A percentile compares a stretch with the other conserved stretches of the same genome.
Conservation (phyloP, 345 rosid species). For the Diplotaxis tenuifolia region DNA sequence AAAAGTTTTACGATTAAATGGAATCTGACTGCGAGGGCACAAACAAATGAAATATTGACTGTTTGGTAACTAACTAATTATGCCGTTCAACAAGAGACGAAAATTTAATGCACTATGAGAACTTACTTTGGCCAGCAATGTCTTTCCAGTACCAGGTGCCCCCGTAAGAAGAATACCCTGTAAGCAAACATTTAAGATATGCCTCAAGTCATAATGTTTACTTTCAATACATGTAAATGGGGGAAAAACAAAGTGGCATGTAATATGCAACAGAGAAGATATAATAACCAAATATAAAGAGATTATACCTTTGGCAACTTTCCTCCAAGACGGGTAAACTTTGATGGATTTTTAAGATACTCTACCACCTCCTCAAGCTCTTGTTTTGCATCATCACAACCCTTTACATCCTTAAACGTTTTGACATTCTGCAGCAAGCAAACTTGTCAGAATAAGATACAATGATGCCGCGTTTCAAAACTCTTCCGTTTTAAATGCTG, state of each 20-base stretch:
- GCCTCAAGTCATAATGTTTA: constrained; percentile 16
- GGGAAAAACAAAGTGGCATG: not conserved
- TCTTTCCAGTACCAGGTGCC: constrained; percentile 99
- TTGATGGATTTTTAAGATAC: constrained; percentile 88
- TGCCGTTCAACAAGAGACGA: not conserved
- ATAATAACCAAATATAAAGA: not conserved
- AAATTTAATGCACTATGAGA: not conserved
- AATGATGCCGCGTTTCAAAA: not conserved
- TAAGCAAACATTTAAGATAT: constrained; percentile 20
- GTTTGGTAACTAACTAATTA: not conserved
- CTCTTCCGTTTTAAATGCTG: not conserved
- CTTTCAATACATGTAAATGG: not conserved
- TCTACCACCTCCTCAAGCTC: constrained; percentile 99
- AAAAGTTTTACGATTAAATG: no score
- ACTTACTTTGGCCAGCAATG: constrained; percentile 92
- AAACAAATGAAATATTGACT: constrained; percentile 6
- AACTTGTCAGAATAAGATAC: constrained; percentile 26
- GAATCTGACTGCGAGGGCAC: not conserved
- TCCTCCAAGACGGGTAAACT: constrained; percentile 98
- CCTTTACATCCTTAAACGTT: constrained; percentile 99
- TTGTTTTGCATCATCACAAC: constrained; percentile 99
- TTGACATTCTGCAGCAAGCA: constrained; percentile 75
- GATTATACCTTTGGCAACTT: constrained; percentile 92
- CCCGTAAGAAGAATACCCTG: constrained; percentile 99
- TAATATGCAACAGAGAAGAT: not conserved